Evolutionary conservation across 2,329 filamentous ascomycete genomes (phyloP), one percentile per base, ranked within the genome.

Genomic region (Hypoxylon sp.): DNA sequence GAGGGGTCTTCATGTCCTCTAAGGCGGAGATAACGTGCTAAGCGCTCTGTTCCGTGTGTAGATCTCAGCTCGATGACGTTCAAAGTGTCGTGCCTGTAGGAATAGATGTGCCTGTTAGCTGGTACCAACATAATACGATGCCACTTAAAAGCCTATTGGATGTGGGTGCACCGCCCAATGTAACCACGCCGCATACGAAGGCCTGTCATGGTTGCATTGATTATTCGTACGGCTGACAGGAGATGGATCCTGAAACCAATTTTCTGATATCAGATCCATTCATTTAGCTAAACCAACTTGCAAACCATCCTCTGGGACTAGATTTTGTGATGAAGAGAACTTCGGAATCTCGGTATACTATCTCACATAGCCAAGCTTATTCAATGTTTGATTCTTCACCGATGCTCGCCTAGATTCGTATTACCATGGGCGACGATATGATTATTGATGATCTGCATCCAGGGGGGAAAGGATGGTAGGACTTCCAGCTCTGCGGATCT

Each of bases 131-230:
- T 17, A 23, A 47, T 32, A 41, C 25, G 15, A 46, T 42, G 27
- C 27, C 30, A 5, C 16, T 32, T 37, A 12, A 6, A 4, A 38
- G 11, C 35, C 26, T 36, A 49, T 49, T 49, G 44, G 38, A 2
- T 7, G 13, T 15, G 17, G 20, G 20, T 21, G 29, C 21, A 35
- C 25, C 16, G 16, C 20, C 5, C 29, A 34, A 45, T 51, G 35
- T 35, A 34, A 53, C 32, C 23, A 15, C 44, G 44, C 27, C 44
- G 27, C 44, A n/a, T n/a, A n/a, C n/a, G n/a, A n/a, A n/a, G n/a
- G 23, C 23, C 29, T 34, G 32, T 34, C 19, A 30, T 17, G 23
- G 34, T 44, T 19, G 21, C 13, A 37, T 13, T 8, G 16, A 12
- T 7, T 15, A 13, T n/a, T 17, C 23, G 20, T 40, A 38, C 27